A percentile compares a stretch with the other conserved stretches of the same genome.
Conservation (phyloP, 345 rosid species). For the Rhodamnia argentea region DNA sequence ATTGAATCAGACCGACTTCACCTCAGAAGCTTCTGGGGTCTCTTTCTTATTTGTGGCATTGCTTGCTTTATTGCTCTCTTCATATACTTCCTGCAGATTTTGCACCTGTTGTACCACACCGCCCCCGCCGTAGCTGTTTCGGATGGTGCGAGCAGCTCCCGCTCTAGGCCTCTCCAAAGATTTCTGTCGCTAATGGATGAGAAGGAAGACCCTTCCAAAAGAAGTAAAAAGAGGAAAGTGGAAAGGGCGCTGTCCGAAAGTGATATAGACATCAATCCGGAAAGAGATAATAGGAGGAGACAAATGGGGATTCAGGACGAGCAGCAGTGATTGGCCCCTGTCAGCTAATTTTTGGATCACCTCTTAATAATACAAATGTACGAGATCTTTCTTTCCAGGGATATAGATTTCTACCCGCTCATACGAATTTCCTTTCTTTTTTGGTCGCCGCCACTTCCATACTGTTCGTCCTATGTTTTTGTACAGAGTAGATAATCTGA, state of each 20-base stretch:
- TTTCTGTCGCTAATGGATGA: slow-evolving; percentile 72
- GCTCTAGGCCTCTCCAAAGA: slow-evolving; percentile 36
- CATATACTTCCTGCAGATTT: slow-evolving; percentile 47
- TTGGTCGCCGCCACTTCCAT: neutral
- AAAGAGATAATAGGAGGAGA: slow-evolving; percentile 4
- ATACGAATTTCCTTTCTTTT: neutral
- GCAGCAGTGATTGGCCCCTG: neutral
- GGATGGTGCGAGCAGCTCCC: slow-evolving; percentile 8
- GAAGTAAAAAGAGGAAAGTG: slow-evolving; percentile 43
- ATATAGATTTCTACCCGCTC: neutral
- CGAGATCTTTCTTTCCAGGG: neutral
- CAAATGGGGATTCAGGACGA: neutral
- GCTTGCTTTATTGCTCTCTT: slow-evolving; percentile 66
- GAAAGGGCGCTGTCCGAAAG: slow-evolving; percentile 24
- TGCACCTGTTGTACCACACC: slow-evolving; percentile 14
- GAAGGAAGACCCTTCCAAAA: slow-evolving; percentile 39
- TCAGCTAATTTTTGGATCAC: neutral
- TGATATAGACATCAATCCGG: slow-evolving; percentile 11
- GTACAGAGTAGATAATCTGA: neutral
- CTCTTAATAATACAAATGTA: neutral
- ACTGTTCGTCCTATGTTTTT: neutral
- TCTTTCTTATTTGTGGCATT: slow-evolving; percentile 68
- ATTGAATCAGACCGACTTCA: slow-evolving; percentile 70
- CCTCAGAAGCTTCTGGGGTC: slow-evolving; percentile 81
- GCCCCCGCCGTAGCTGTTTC: slow-evolving; percentile 16